phyloP scores from a whole-genome alignment of 768 basidiomycete species.

The Boletellus ananiceps region DNA sequence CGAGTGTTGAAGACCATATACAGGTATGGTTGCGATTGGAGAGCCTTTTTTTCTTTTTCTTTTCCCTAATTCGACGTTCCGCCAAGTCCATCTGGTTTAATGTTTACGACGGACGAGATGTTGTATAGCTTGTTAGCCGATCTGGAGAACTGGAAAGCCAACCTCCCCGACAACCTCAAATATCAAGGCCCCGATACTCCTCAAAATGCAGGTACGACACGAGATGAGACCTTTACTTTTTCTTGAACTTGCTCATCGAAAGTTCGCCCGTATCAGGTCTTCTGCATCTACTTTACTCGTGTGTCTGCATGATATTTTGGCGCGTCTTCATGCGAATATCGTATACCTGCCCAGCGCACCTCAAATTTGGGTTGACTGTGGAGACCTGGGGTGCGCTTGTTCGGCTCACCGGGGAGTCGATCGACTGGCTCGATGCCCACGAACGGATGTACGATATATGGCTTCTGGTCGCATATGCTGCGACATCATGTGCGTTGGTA shows the following conservation, averaged over 20 bases:
- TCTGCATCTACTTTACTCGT: conserved; percentile 82
- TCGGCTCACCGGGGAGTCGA: conserved; percentile 67
- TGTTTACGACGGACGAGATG: conserved; percentile 78
- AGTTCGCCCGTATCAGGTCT: conserved; percentile 48
- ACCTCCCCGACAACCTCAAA: conserved; percentile 71
- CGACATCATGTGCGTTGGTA: conserved; percentile 84
- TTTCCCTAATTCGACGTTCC: conserved; percentile 6
- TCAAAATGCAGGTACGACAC: conserved; percentile 57
- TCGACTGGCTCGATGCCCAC: conserved; percentile 86
- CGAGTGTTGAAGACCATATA: conserved; percentile 92
- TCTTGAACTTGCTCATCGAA: conserved; percentile 3
- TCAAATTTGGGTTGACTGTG: conserved; percentile 80
- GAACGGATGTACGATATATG: conserved; percentile 83
- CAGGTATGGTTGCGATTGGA: conserved; percentile 44
- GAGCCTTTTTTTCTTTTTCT: not conserved
- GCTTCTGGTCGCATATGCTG: conserved; percentile 81
- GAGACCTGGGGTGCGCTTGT: conserved; percentile 77
- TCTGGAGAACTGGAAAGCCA: conserved; percentile 71
- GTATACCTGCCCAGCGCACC: conserved; percentile 84
- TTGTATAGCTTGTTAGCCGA: conserved; percentile 60
- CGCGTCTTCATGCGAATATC: conserved; percentile 98
- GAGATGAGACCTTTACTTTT: not conserved
- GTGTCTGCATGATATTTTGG: conserved; percentile 95
- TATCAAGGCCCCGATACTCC: conserved; percentile 70
- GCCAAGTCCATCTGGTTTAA: conserved; percentile 78